Base-by-base conservation (phyloP, 2,329 filamentous ascomycete genomes). In the Aspergillus puulaauensis region DNA sequence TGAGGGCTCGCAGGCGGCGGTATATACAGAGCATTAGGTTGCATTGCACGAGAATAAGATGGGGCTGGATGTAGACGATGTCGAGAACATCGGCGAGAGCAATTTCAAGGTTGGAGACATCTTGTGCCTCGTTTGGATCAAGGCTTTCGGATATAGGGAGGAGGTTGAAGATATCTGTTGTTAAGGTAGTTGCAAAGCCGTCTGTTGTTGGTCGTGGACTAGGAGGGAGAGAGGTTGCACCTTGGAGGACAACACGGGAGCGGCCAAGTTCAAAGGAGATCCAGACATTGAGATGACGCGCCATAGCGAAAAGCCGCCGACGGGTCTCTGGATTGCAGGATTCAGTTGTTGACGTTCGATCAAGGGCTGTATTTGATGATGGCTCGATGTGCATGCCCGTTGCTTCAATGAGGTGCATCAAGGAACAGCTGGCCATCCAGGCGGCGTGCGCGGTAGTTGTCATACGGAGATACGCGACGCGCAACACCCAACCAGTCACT, bases 401-500 rank as follows among this genome's bases (percentile, higher is more conserved):
- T 3, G 83, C 82, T 64, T 86, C 84, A 2, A 83, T 73, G 50
- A 85, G 75, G 61, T 86, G 84, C 81, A 86, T 83, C 19, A 83
- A 68, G 1, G 78, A 80, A 58, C 80, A 84, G 60, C 80, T 84
- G 0, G 83, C 82, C 71, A 85, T 82, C 83, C 73, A 75, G 3
- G 81, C 77, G 0, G 77, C 75, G 57, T 86, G 80, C 1, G 82
- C 82, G 2, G 80, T 77, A 2, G 78, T 80, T 0, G 82, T 82
- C 47, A 82, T 76, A 11, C 84, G 76, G 8, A 86, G 70, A 57
- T 85, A 85, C 0, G 81, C 72, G 0, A 79, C 77, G 6, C 83
- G 79, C 4, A 86, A 75, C 0, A 83, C 67, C 83, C 83, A 86
- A 19, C 69, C 73, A 7, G 68, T 70, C 37, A 75, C 62, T 6